phyloP scores from a whole-genome alignment of 192 early-diverging fungal species.

The Coemansia brasiliensis region DNA sequence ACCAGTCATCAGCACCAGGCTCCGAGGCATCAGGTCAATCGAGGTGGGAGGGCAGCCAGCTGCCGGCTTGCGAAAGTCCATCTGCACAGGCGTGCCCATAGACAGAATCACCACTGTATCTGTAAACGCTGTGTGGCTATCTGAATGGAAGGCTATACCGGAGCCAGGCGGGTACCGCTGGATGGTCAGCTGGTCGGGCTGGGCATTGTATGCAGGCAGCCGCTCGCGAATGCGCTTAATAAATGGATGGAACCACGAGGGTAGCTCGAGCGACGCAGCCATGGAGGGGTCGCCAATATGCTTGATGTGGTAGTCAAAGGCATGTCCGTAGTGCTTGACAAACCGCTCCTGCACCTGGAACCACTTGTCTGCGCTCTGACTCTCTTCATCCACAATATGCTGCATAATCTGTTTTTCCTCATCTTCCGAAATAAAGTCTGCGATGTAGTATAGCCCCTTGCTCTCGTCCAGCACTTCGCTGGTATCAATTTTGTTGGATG shows the following conservation, averaged over 20 bases:
- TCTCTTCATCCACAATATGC: conserved; percentile 20
- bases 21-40: conserved; percentile 48
- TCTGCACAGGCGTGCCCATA: conserved; percentile 53
- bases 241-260: conserved; percentile 15
- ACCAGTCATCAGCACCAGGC: conserved; percentile 51
- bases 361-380: conserved; percentile 33
- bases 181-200: conserved; percentile 58
- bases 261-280: conserved; percentile 25
- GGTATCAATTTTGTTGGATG: not conserved
- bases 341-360: conserved; percentile 42
- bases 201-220: conserved; percentile 6
- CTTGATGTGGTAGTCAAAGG: conserved; percentile 39
- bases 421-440: conserved; percentile 41
- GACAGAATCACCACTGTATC: conserved; percentile 41
- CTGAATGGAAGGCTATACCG: conserved; percentile 58
- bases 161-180: conserved; percentile 57
- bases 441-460: conserved; percentile 27
- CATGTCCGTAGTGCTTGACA: conserved; percentile 51
- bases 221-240: conserved; percentile 14
- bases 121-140: conserved; percentile 52
- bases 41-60: not conserved
- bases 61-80: conserved; percentile 56
- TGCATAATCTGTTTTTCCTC: conserved; percentile 42
- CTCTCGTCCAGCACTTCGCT: conserved; percentile 11
- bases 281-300: conserved; percentile 21